Conservation (phyloP, 2,329 filamentous ascomycete genomes). For the Apiospora marii region DNA sequence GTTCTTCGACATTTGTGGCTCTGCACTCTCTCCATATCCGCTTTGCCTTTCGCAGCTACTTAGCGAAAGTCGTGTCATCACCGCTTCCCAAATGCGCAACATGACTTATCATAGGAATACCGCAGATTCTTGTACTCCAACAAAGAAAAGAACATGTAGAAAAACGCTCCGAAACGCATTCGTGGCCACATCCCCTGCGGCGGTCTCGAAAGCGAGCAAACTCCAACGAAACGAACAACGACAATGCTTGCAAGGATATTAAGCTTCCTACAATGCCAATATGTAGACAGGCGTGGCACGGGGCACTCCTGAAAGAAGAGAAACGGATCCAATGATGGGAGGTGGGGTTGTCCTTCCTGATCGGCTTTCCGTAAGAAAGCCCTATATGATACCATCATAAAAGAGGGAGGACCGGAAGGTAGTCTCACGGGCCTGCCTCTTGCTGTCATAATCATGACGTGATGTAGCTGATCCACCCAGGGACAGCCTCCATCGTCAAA, state of each 20-base stretch:
- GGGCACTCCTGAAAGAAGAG: conserved; percentile 35
- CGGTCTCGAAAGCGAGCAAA: not conserved
- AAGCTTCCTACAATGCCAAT: conserved; percentile 38
- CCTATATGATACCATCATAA: conserved; percentile 6
- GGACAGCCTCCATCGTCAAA: not conserved
- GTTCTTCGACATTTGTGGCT: conserved; percentile 14
- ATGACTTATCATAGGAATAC: conserved; percentile 21
- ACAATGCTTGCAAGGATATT: conserved; percentile 43
- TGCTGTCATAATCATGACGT: conserved; percentile 17
- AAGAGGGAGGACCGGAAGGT: not conserved
- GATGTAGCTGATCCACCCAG: not conserved
- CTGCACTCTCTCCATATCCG: conserved; percentile 9
- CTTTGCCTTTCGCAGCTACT: not conserved
- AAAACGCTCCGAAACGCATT: conserved; percentile 10
- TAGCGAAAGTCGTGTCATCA: not conserved
- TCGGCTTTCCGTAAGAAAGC: not conserved
- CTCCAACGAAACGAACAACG: conserved; percentile 21
- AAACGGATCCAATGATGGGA: conserved; percentile 34
- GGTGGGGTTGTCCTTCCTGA: not conserved
- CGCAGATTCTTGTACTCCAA: conserved; percentile 24
- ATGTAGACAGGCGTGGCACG: conserved; percentile 28
- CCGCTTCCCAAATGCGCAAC: conserved; percentile 23
- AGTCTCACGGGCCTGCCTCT: conserved; percentile 19
- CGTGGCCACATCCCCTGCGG: not conserved
- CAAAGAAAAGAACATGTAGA: conserved; percentile 23